A percentile compares a stretch with the other conserved stretches of the same genome.
These are phyloP conservation scores for Flaveria brownii DNA, from an alignment of 129 eudicot genomes.

Conservation along the genomic window DNA sequence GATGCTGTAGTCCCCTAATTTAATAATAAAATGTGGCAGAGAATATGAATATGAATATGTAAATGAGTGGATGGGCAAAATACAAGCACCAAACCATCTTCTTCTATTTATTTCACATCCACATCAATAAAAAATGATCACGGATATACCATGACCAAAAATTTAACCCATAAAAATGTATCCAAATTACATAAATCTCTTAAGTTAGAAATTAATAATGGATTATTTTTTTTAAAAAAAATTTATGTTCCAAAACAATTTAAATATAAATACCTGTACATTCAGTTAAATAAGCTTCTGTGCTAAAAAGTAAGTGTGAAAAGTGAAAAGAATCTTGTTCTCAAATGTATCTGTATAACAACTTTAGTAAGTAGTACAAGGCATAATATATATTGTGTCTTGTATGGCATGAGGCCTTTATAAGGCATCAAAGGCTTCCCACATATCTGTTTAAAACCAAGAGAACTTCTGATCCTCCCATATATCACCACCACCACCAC, in stretches of 20 bases:
- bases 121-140: conserved; percentile 33
- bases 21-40: conserved; percentile 26
- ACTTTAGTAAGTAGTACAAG: conserved; percentile 19
- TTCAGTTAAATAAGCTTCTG: not conserved
- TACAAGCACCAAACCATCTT: conserved; percentile 29
- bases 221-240: not conserved
- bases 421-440: conserved; percentile 33
- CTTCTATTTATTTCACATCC: conserved; percentile 37
- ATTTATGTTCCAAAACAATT: not conserved
- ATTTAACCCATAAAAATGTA: not conserved
- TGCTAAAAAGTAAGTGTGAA: not conserved
- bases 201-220: not conserved
- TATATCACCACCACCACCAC: conserved; percentile 17
- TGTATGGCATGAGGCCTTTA: conserved; percentile 37
- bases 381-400: conserved; percentile 32
- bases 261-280: not conserved
- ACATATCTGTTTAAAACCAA: conserved; percentile 35
- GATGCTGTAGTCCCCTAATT: conserved; percentile 19
- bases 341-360: conserved; percentile 13
- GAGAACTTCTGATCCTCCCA: conserved; percentile 15
- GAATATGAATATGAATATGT: conserved; percentile 14
- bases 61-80: conserved; percentile 32
- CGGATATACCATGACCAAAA: conserved; percentile 33
- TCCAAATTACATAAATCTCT: not conserved
- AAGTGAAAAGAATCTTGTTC: conserved; percentile 35